These are phyloP conservation scores for Selenicereus undatus DNA, from an alignment of 148 eudicot genomes.

Conservation along the genomic window DNA sequence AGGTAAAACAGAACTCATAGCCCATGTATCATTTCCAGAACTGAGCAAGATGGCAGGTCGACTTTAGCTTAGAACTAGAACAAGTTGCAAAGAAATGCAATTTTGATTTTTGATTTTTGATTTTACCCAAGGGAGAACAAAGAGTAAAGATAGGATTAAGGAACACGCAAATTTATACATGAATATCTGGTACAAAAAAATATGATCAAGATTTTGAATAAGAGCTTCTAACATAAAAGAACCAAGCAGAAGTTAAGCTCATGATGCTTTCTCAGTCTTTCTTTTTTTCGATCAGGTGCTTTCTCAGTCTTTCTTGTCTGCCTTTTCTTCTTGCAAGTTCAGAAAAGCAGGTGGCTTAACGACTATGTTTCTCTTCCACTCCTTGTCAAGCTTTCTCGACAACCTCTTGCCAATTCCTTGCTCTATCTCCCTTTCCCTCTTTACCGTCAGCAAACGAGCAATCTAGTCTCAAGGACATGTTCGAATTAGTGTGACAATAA, in stretches of 20 bases:
- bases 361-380: conserved; percentile 84
- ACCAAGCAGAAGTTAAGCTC: conserved; percentile 2
- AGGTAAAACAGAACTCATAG: no score
- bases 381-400: conserved; percentile 81
- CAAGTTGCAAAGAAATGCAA: no score
- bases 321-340: conserved; percentile 63
- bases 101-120: background rate
- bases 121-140: background rate
- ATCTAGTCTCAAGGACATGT: conserved; percentile 33
- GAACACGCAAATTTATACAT: background rate
- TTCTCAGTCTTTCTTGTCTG: conserved; percentile 62
- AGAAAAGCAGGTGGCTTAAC: conserved; percentile 81
- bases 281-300: no score
- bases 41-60: background rate
- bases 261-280: conserved; percentile 62
- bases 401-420: conserved; percentile 78
- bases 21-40: no score
- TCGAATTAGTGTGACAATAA: background rate
- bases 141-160: background rate
- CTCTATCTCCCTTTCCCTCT: conserved; percentile 84
- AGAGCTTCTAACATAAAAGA: background rate
- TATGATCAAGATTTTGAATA: background rate
- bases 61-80: background rate
- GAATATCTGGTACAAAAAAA: background rate
- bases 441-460: conserved; percentile 88